Conservation (phyloP, 108 stramenopile species). For the Skeletonema costatum region DNA sequence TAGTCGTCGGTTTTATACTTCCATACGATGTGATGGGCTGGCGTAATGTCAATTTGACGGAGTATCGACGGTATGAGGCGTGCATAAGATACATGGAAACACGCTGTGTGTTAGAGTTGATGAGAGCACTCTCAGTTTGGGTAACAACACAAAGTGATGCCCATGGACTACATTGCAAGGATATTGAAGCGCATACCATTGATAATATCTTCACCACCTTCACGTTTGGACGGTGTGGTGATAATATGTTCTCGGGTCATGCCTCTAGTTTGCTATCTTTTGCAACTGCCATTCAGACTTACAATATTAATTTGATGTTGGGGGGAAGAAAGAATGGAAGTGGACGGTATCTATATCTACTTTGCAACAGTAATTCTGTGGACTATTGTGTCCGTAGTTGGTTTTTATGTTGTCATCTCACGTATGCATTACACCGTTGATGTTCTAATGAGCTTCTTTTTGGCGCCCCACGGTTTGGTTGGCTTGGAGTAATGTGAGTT, state of each 20-base stretch:
- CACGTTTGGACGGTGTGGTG: slow-evolving; percentile 25
- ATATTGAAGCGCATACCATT: slow-evolving; percentile 1
- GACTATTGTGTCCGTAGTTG: neutral
- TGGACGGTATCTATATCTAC: neutral
- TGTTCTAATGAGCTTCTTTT: slow-evolving; percentile 17
- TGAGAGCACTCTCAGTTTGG: slow-evolving; percentile 17
- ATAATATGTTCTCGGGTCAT: slow-evolving; percentile 17
- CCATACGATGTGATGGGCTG: slow-evolving; percentile 15
- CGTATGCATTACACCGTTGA: slow-evolving; percentile 23
- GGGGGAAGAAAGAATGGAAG: neutral
- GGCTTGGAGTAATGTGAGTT: slow-evolving; percentile 14
- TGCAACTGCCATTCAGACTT: slow-evolving; percentile 6
- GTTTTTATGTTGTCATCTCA: slow-evolving; percentile 5
- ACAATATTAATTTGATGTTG: slow-evolving; percentile 5
- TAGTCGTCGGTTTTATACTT: slow-evolving; percentile 4
- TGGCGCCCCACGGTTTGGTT: slow-evolving; percentile 14
- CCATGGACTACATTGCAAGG: slow-evolving; percentile 2
- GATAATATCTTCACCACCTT: slow-evolving; percentile 10
- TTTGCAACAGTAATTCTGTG: slow-evolving; percentile 9
- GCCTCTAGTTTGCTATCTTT: slow-evolving; percentile 6
- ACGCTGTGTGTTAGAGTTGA: slow-evolving; percentile 13
- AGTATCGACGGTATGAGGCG: slow-evolving; percentile 12
- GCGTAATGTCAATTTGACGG: neutral
- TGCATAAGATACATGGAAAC: slow-evolving; percentile 24
- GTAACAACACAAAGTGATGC: slow-evolving; percentile 12